phyloP scores from a whole-genome alignment of 1,284 basidiomycete genomes.

The Ganoderma sinense region DNA sequence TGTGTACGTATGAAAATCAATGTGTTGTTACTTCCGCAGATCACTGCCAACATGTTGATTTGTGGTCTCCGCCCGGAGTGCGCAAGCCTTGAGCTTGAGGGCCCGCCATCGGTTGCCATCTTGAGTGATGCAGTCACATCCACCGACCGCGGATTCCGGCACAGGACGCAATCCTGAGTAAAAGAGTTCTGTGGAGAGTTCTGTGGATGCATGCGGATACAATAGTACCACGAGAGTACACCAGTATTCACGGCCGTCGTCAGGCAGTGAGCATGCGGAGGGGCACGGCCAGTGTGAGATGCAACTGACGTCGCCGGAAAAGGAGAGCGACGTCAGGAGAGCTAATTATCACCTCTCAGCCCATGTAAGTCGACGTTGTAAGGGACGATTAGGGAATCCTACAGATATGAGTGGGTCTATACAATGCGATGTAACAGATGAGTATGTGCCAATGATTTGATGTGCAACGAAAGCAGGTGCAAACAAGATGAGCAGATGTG shows the following conservation, averaged over 20 bases:
- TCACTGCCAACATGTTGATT: not conserved
- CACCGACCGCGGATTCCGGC: not conserved
- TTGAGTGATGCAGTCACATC: not conserved
- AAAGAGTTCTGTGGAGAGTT: not conserved
- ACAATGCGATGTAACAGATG: constrained; percentile 9
- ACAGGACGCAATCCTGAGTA: not conserved
- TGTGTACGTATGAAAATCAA: not conserved
- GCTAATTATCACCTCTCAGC: not conserved
- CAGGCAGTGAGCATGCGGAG: not conserved
- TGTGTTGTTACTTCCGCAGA: not conserved
- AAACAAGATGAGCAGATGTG: not conserved
- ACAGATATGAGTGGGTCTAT: constrained; percentile 4
- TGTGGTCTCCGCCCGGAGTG: not conserved
- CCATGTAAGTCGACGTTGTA: not conserved
- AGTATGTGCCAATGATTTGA: constrained; percentile 7
- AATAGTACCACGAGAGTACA: not conserved
- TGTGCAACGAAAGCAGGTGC: constrained; percentile 7
- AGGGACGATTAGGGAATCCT: not conserved
- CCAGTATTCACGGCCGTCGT: not conserved
- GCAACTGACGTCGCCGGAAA: not conserved
- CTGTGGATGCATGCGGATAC: not conserved
- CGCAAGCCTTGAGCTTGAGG: not conserved
- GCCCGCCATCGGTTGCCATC: not conserved
- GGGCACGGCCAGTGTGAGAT: not conserved
- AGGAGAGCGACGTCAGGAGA: not conserved